These are phyloP conservation scores for Anthostomella pinea DNA, from an alignment of 2,329 filamentous ascomycete species.

Conservation along the genomic window DNA sequence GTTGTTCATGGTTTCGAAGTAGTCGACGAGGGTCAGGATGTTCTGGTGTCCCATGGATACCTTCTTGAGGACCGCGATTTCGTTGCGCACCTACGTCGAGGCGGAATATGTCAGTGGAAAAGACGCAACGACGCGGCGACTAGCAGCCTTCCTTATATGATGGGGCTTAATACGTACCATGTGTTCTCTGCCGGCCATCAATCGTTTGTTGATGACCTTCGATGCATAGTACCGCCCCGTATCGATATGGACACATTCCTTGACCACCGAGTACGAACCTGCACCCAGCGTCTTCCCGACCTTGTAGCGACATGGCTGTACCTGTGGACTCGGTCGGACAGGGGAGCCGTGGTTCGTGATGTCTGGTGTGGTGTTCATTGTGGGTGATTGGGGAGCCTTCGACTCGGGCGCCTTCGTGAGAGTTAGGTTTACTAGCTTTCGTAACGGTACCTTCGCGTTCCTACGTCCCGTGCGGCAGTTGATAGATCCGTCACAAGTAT, in stretches of 20 bases:
- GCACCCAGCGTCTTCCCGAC: constrained; percentile 96
- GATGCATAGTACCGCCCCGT: constrained; percentile 97
- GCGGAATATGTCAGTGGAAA: constrained; percentile 1
- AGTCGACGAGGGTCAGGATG: constrained; percentile 95
- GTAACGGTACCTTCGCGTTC: too few relatives aligned
- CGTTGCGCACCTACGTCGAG: constrained; percentile 79
- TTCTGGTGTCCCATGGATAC: constrained; percentile 99
- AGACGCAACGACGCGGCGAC: not conserved
- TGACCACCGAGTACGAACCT: constrained; percentile 96
- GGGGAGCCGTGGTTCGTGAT: constrained; percentile 27
- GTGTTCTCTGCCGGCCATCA: constrained; percentile 96
- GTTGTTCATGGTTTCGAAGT: constrained; percentile 99
- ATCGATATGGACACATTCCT: constrained; percentile 98
- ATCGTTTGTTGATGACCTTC: constrained; percentile 97
- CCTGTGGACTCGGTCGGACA: constrained; percentile 51
- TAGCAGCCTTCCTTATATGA: not conserved
- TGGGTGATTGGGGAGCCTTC: too few relatives aligned
- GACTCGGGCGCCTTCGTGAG: too few relatives aligned
- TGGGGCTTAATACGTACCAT: constrained; percentile 63
- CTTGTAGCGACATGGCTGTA: constrained; percentile 97
- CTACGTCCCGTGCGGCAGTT: too few relatives aligned
- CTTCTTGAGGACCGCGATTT: constrained; percentile 94
- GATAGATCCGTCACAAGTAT: too few relatives aligned
- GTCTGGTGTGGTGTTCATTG: constrained; percentile 26
- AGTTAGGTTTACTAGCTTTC: too few relatives aligned